Evolutionary conservation across 441 rosid species (phyloP).

Genomic region (Gossypium laxum): DNA sequence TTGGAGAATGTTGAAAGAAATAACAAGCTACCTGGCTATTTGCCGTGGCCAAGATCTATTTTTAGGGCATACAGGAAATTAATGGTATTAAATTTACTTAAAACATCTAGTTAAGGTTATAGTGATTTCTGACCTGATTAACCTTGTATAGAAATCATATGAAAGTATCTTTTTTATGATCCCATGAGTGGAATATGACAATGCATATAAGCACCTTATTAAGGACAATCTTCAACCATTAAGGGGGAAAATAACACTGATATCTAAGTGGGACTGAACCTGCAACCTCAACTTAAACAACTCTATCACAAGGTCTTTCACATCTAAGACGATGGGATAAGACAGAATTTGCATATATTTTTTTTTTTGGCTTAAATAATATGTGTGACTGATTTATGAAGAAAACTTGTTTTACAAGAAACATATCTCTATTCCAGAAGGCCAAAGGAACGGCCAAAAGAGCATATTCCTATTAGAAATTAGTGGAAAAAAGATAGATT

Average conservation of each 20-base stretch:
- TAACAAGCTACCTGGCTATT: neutral
- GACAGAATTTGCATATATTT: neutral
- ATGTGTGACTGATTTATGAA: neutral
- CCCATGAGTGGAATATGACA: neutral
- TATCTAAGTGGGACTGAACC: neutral
- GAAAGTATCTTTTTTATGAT: neutral
- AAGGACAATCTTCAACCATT: neutral
- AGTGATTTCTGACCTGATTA: neutral
- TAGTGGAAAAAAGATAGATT: neutral
- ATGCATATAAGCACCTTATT: neutral
- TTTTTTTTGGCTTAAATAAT: neutral
- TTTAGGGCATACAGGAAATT: neutral
- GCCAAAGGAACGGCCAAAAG: neutral
- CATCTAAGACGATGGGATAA: neutral
- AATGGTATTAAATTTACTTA: neutral
- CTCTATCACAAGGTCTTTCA: neutral
- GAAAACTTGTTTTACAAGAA: neutral
- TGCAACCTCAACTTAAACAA: neutral
- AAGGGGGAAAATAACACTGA: neutral
- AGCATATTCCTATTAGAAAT: neutral
- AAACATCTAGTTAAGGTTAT: neutral
- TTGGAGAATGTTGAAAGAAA: neutral
- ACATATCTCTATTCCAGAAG: neutral
- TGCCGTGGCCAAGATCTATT: neutral
- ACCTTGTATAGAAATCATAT: neutral